Evolutionary conservation across 2,329 filamentous ascomycete species (phyloP).

Genomic region (Aureobasidium sp.): DNA sequence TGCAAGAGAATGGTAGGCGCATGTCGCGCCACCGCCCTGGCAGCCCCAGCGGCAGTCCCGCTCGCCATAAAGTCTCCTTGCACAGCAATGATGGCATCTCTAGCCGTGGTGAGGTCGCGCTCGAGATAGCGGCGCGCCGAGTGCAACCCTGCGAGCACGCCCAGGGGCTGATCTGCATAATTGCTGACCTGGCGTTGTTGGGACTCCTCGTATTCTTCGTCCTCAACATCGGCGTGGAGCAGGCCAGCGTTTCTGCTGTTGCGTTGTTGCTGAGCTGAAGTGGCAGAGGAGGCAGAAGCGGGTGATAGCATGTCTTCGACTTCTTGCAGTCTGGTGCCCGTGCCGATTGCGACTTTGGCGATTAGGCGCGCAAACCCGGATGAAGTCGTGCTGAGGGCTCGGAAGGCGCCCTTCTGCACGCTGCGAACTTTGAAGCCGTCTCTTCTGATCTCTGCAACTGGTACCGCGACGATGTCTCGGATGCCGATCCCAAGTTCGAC

Average conservation of each 20-base stretch:
- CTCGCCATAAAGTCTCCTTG: constrained; percentile 87
- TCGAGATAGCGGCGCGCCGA: constrained; percentile 77
- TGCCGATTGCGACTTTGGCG: constrained; percentile 89
- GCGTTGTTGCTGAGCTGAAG: constrained; percentile 13
- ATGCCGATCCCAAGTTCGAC: constrained; percentile 88
- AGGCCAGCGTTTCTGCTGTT: too few relatives aligned
- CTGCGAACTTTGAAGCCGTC: constrained; percentile 88
- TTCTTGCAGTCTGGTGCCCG: constrained; percentile 84
- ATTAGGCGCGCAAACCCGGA: constrained; percentile 91
- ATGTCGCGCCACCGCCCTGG: constrained; percentile 67
- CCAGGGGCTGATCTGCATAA: constrained; percentile 90
- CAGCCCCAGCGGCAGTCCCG: constrained; percentile 70
- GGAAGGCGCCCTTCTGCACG: constrained; percentile 80
- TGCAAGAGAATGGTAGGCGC: constrained; percentile 91
- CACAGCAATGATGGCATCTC: constrained; percentile 90
- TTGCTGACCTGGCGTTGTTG: constrained; percentile 75
- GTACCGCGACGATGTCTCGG: constrained; percentile 78
- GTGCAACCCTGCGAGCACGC: constrained; percentile 76
- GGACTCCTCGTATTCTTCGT: constrained; percentile 58
- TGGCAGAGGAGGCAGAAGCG: too few relatives aligned
- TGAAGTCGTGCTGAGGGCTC: constrained; percentile 88
- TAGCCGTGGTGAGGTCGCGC: constrained; percentile 76
- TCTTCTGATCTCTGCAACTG: constrained; percentile 86
- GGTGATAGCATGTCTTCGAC: constrained; percentile 69
- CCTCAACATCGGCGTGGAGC: constrained; percentile 48